A percentile compares a stretch with the other conserved stretches of the same genome.
phyloP scores from a whole-genome alignment of 768 basidiomycete species.

The Leccinum rimulosum region DNA sequence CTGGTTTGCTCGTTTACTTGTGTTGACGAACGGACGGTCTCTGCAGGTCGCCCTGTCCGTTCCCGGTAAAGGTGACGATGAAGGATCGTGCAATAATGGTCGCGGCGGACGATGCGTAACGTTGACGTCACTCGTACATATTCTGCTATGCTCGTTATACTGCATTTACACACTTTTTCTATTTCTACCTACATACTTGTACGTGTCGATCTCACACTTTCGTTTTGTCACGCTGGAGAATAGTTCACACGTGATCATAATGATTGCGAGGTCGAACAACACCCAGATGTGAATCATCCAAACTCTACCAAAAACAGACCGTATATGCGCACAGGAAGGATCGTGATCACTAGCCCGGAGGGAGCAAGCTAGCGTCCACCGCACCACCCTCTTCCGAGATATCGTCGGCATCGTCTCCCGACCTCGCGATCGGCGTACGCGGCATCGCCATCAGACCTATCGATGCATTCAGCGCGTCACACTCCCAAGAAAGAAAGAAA shows the following conservation, averaged over 20 bases:
- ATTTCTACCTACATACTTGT: background rate
- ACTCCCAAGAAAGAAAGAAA: no score
- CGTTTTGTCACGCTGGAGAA: no score
- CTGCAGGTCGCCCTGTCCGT: conserved; percentile 1
- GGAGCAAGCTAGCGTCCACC: conserved; percentile 91
- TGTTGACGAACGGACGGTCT: background rate
- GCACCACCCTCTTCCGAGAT: conserved; percentile 47
- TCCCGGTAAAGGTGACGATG: conserved; percentile 2
- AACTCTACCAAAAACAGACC: no score
- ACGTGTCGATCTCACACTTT: no score
- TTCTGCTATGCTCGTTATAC: no score
- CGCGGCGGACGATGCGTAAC: background rate
- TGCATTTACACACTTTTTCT: background rate
- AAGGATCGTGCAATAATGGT: background rate
- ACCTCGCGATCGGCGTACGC: conserved; percentile 78
- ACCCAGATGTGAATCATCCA: no score
- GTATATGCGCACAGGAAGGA: no score
- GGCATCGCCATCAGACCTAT: conserved; percentile 98
- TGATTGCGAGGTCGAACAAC: no score
- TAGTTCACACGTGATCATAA: no score
- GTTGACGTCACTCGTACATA: no score
- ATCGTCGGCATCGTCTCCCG: conserved; percentile 57
- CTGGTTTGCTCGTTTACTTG: background rate
- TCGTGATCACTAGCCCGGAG: conserved; percentile 68
- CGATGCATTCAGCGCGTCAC: background rate